Evolutionary conservation across 2,329 filamentous ascomycete genomes (phyloP), one percentile per base, ranked within the genome.

Genomic region (Xylaria hypoxylon): DNA sequence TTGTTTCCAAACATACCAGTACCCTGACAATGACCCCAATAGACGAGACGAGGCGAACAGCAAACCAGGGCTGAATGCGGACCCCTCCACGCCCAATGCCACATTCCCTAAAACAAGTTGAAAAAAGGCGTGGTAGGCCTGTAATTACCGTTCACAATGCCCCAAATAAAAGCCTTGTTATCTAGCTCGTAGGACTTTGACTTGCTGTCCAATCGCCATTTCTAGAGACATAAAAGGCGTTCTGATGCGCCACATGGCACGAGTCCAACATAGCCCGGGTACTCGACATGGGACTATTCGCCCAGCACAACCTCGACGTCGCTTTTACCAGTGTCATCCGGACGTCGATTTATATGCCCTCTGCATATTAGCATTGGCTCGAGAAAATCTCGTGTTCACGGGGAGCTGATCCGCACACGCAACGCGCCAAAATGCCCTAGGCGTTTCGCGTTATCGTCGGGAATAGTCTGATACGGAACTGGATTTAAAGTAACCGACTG

Each of bases 191-290:
- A 44, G 28, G 28, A n/a, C n/a, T 5, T 22, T 15, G 2, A 24
- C 33, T 22, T 8, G 6, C 11, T 22, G 10, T 11, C 8, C 26
- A 31, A 13, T 45, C n/a, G 5, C 48, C 28, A 11, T 48, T 19
- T 38, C 40, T 2, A 52, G 63, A n/a, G 15, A 65, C 17, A 19
- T 52, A 62, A 10, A 31, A 42, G n/a, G 58, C 33, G 53, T 24
- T 66, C 13, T 22, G 62, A 31, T 53, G 28, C 22, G 24, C 28
- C 48, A 10, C 44, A 47, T 7, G 53, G 45, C 26, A 5, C 53
- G 5, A 67, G 48, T 19, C 64, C 59, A 53, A 62, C 45, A 26
- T 52, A 59, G 8, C 64, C 64, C 11, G n/a, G 45, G 19, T 31
- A n/a, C 24, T 51, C 10, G 59, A 26, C 3, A 50, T 22, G 1